Evolutionary conservation across 164 flowering plant species (phyloP), one percentile per base, ranked within the genome.

Genomic region (Nymphaea thermarum): DNA sequence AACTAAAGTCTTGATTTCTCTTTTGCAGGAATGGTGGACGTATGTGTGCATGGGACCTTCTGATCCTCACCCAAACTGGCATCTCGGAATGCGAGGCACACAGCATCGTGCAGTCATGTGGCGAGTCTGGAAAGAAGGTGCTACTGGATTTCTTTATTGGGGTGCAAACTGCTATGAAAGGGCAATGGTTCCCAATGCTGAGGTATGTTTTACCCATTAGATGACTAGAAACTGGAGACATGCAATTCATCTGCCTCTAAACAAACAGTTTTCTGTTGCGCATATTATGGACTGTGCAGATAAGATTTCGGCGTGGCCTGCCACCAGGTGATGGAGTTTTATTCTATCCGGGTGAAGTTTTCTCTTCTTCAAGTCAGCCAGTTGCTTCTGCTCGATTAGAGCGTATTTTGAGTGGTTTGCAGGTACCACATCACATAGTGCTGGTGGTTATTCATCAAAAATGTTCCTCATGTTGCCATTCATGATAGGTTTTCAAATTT

Each of bases 71-170:
- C 98, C 98, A 6, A 91, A 91, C 72, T 94, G 97, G 99, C 99
- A 94, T 73, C 86, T 91, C 43, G 97, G 99, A 11, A 94, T 94
- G 99, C 83, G 96, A 65, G 99, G 99, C 25, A 88, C 97, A 8
- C 99, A 94, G 75, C 99, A 94, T 71, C 97, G 99, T 74, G 99
- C 97, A 65, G 97, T 94, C 45, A 88, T 94, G 96, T 94, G 99
- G 99, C 91, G 96, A 67, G 93, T 91, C 4, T 94, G 99, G 97
- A 94, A 89, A 78, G 97, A 94, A 79, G 97, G 97, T 43, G 95
- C 91, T 43, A 91, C 92, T 12, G 97, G 96, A 2, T 94, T 94
- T 68, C 75, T 94, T 2, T 91, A 91, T 68, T 94, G 97, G 98
- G 97, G 98, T 71, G 94, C 97, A 66, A 94, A 91, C 79, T 94